Base-by-base conservation (phyloP, 1,139 yeast species). In the Suhomyces bolitotheri region DNA sequence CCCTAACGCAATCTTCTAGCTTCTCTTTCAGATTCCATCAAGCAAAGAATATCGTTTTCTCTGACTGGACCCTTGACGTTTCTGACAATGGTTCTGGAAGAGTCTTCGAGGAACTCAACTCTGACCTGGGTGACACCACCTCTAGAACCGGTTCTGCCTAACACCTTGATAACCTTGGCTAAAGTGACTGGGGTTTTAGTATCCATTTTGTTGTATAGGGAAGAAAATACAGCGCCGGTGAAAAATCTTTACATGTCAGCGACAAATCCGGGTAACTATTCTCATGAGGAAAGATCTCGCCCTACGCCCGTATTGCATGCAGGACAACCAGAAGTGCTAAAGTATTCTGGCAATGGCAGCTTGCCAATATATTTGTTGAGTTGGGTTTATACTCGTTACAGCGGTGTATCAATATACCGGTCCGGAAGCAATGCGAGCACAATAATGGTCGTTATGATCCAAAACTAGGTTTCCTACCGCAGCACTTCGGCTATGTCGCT, bases 71-170 rank as follows among this genome's bases (percentile, higher is more conserved):
- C 58, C 56, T 53, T 53, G 54, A 53, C 56, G 54, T 53, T 53
- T 52, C 58, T 52, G 51, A 53, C 58, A 31, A 53, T 52, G 44
- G 58, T 52, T 53, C 58, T 53, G 54, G 56, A 50, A 35, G 56
- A 34, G 47, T 53, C 58, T 46, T 53, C 56, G 46, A 53, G 40
- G 51, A 53, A 53, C 46, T 53, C 57, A 33, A 53, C 58, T 51
- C 58, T 51, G 50, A 52, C 58, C 40, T 53, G 58, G 56, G 56
- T 53, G 50, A 53, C 58, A 50, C 56, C 58, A 50, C 58, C 58
- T 51, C 58, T 51, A 49, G 58, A 53, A 32, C 58, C 58, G 56
- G 58, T 53, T 52, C 58, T 52, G 30, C 58, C 58, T 49, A 53
- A 52, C 45, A 53, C 58, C 50, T 53, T 53, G 49, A 51, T 53